A percentile compares a stretch with the other conserved stretches of the same genome.
Conservation (phyloP, 2,329 filamentous ascomycete species). For the Diaporthe nobilis region DNA sequence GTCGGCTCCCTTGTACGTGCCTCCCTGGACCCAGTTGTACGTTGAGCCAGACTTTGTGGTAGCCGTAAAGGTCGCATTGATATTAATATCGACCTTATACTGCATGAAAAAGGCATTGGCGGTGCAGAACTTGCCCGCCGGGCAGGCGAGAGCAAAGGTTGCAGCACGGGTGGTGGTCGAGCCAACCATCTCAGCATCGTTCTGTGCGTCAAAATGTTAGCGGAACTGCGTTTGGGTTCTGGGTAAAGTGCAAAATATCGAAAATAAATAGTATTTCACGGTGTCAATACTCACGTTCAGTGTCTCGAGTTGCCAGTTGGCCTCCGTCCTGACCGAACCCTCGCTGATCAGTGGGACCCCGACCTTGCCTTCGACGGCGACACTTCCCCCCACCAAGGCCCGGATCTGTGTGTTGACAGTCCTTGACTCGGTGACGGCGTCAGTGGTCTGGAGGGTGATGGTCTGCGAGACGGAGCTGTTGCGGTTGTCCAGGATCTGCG, state of each 20-base stretch:
- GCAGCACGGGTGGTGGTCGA: slow-evolving; percentile 40
- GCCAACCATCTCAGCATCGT: slow-evolving; percentile 28
- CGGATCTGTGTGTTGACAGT: slow-evolving; percentile 33
- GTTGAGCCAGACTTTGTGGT: slow-evolving; percentile 38
- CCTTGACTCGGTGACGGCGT: slow-evolving; percentile 39
- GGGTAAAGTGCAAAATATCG: background rate
- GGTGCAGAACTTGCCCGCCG: slow-evolving; percentile 42
- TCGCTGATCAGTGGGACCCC: slow-evolving; percentile 38
- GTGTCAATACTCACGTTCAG: slow-evolving; percentile 30
- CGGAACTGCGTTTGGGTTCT: background rate
- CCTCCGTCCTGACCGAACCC: slow-evolving; percentile 28
- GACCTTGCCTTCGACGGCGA: slow-evolving; percentile 34
- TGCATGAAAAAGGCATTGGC: slow-evolving; percentile 42
- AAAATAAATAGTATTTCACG: background rate
- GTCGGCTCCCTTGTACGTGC: slow-evolving; percentile 39
- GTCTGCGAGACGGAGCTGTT: slow-evolving; percentile 41
- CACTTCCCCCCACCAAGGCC: slow-evolving; percentile 36
- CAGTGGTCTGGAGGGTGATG: slow-evolving; percentile 40
- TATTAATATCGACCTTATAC: slow-evolving; percentile 43
- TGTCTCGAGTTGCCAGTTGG: slow-evolving; percentile 38
- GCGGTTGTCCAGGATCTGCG: slow-evolving; percentile 43
- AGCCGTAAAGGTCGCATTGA: slow-evolving; percentile 41
- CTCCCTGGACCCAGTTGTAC: slow-evolving; percentile 41
- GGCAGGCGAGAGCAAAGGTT: slow-evolving; percentile 42
- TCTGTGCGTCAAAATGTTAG: slow-evolving; percentile 15